Conservation (phyloP, 306 rosid species). For the Macrotyloma uniflorum region DNA sequence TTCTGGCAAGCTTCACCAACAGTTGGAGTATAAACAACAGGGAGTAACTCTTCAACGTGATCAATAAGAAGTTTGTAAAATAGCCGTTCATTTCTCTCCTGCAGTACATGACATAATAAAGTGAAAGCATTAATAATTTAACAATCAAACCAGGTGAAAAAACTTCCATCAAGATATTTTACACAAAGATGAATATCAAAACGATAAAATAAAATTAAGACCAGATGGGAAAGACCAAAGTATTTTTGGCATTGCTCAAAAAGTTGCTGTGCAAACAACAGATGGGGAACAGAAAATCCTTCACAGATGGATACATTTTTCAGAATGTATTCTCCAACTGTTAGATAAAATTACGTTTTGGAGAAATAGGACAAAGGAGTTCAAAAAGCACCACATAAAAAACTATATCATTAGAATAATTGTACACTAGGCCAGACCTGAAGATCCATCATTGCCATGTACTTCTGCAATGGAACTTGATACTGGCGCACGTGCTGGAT, state of each 20-base stretch:
- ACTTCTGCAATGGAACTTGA: constrained; percentile 89
- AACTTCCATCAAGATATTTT: background rate
- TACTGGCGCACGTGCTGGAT: constrained; percentile 83
- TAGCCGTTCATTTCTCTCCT: constrained; percentile 89
- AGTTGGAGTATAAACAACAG: constrained; percentile 94
- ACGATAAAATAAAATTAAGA: background rate
- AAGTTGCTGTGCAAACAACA: background rate
- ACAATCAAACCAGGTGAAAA: constrained; percentile 9
- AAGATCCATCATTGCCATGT: constrained; percentile 98
- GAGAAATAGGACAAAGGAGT: background rate
- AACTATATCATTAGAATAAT: background rate
- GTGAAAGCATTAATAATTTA: constrained; percentile 18
- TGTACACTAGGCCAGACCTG: constrained; percentile 64
- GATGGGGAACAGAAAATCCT: background rate
- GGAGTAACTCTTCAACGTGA: constrained; percentile 96
- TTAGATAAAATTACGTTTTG: background rate
- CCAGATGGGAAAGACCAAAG: background rate
- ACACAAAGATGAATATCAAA: background rate
- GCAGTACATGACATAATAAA: constrained; percentile 35
- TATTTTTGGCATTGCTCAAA: background rate
- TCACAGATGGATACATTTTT: background rate
- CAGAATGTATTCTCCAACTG: background rate
- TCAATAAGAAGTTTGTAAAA: constrained; percentile 90
- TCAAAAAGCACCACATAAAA: constrained; percentile 2
- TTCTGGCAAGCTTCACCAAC: constrained; percentile 99